phyloP scores from a whole-genome alignment of 2,329 filamentous ascomycete species.

The Calonectria ilicicola region DNA sequence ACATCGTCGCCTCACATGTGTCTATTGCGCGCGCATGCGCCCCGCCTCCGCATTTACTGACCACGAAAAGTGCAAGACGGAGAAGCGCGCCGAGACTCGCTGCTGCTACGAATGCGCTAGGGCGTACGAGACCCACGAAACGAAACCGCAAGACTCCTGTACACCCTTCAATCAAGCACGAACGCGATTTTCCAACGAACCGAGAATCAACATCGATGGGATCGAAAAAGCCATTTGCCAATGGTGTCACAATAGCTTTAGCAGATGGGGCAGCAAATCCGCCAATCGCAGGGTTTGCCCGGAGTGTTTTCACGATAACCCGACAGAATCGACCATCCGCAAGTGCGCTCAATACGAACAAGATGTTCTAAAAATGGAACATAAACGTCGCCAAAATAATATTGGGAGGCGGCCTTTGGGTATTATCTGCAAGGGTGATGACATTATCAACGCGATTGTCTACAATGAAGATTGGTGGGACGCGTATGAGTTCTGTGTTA shows the following conservation, averaged over 20 bases:
- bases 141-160: too few relatives aligned
- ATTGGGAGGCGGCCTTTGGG: neutral
- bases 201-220: constrained; percentile 3
- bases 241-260: constrained; percentile 16
- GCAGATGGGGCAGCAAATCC: constrained; percentile 1
- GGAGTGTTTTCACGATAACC: constrained; percentile 11
- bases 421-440: neutral
- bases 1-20: constrained; percentile 8
- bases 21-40: constrained; percentile 24
- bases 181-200: neutral
- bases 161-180: neutral
- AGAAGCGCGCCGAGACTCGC: neutral
- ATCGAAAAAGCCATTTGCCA: constrained; percentile 2
- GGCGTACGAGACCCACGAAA: neutral
- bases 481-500: neutral
- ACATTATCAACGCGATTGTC: neutral
- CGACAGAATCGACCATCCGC: neutral
- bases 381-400: neutral
- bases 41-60: constrained; percentile 13
- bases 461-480: neutral
- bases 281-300: constrained; percentile 7
- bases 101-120: constrained; percentile 7
- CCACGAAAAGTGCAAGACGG: neutral
- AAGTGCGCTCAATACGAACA: neutral
- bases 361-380: neutral